phyloP scores from a whole-genome alignment of 2,329 filamentous ascomycete species.

The Phialocephala subalpina region DNA sequence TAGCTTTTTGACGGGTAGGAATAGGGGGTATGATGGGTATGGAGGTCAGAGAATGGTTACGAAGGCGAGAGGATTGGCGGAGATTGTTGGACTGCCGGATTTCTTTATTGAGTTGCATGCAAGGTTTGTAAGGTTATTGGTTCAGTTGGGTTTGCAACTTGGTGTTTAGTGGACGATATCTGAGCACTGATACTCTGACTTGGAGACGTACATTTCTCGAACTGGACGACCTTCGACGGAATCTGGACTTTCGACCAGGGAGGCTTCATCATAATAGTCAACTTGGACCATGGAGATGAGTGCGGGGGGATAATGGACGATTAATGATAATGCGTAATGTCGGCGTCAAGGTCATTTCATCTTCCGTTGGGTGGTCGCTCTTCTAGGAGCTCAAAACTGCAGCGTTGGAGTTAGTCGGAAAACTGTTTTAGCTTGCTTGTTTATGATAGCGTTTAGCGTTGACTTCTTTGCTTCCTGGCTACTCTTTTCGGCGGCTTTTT shows the following conservation, averaged over 20 bases:
- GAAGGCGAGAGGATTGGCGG: constrained; percentile 68
- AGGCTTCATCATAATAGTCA: too few relatives aligned
- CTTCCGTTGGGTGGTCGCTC: background rate
- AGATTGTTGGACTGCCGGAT: constrained; percentile 71
- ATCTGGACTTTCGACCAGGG: too few relatives aligned
- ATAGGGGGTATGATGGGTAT: constrained; percentile 36
- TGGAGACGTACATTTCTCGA: too few relatives aligned
- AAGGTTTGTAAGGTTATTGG: constrained; percentile 68
- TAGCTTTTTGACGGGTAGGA: constrained; percentile 40
- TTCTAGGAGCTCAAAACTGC: background rate
- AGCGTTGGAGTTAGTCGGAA: constrained; percentile 15
- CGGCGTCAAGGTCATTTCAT: constrained; percentile 10
- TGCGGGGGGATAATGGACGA: background rate
- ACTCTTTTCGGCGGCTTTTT: background rate
- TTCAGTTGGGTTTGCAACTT: constrained; percentile 50
- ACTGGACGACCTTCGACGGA: background rate
- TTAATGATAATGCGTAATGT: constrained; percentile 21
- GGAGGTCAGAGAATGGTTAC: constrained; percentile 56
- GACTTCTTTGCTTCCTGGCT: background rate
- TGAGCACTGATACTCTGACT: too few relatives aligned
- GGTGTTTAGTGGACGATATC: constrained; percentile 21
- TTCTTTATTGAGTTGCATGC: constrained; percentile 74
- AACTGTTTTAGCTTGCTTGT: background rate
- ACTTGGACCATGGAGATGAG: background rate
- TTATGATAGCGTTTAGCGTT: constrained; percentile 35